Evolutionary conservation across 1,284 basidiomycete species (phyloP).

Genomic region (Trametes polyzona): DNA sequence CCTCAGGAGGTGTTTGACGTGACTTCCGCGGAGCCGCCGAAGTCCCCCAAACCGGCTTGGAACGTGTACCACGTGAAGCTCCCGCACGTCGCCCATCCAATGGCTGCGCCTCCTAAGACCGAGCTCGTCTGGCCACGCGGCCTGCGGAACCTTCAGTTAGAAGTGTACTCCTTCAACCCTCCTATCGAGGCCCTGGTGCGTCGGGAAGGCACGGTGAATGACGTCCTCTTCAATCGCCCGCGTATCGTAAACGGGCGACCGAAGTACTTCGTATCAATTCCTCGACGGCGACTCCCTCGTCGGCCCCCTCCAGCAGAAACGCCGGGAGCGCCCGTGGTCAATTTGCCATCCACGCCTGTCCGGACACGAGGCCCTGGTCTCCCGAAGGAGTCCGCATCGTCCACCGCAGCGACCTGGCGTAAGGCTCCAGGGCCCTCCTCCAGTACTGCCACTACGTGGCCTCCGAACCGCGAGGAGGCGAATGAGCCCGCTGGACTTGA

Average conservation of each 20-base stretch:
- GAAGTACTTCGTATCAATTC: conserved; percentile 60
- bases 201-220: conserved; percentile 68
- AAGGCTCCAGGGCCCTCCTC: conserved; percentile 26
- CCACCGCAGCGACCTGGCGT: conserved; percentile 64
- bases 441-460: conserved; percentile 18
- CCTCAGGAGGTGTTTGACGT: conserved; percentile 52
- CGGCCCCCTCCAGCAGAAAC: background rate
- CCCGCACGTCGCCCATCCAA: conserved; percentile 48
- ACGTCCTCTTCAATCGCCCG: conserved; percentile 66
- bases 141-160: conserved; percentile 53
- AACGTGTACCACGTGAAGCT: conserved; percentile 59
- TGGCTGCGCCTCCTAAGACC: conserved; percentile 50
- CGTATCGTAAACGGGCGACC: conserved; percentile 46
- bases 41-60: conserved; percentile 59
- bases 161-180: conserved; percentile 77
- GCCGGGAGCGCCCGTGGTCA: conserved; percentile 37
- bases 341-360: conserved; percentile 45
- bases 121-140: conserved; percentile 49
- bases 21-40: conserved; percentile 55
- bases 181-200: conserved; percentile 69
- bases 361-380: conserved; percentile 40
- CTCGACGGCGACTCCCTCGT: conserved; percentile 38
- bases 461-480: conserved; percentile 11
- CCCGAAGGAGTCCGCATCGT: conserved; percentile 25
- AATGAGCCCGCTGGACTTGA: conserved; percentile 37